phyloP scores from a whole-genome alignment of 306 rosid species.

The Sesbania bispinosa region DNA sequence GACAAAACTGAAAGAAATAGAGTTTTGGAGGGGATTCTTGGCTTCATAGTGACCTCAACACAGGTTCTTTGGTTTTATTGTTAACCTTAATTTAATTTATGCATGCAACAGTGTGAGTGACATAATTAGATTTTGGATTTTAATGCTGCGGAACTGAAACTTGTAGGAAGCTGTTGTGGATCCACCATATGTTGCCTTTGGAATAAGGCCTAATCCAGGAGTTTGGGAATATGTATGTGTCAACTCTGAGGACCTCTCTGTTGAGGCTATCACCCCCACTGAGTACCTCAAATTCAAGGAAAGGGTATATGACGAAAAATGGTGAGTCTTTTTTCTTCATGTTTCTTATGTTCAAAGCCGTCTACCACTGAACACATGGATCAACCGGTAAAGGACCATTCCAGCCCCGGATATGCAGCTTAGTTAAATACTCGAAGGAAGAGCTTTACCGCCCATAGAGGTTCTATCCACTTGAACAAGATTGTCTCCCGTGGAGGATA shows the following conservation, averaged over 20 bases:
- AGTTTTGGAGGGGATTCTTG: constrained; percentile 67
- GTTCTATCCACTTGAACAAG: no score
- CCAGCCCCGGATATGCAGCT: no score
- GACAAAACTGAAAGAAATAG: constrained; percentile 53
- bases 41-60: constrained; percentile 60
- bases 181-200: constrained; percentile 83
- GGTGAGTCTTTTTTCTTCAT: constrained; percentile 38
- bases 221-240: constrained; percentile 78
- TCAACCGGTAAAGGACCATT: no score
- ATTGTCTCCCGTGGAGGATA: no score
- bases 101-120: neutral
- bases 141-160: neutral
- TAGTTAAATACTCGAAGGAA: no score
- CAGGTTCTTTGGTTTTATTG: constrained; percentile 46
- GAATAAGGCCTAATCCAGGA: constrained; percentile 79
- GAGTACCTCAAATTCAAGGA: constrained; percentile 72
- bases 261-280: constrained; percentile 49
- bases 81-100: neutral
- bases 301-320: constrained; percentile 51
- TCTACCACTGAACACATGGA: no score
- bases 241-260: constrained; percentile 60
- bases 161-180: constrained; percentile 78
- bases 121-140: neutral
- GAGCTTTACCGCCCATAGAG: no score
- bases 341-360: neutral